Conservation (phyloP, 2,329 filamentous ascomycete species). For the Emmonsiellopsis sp. region DNA sequence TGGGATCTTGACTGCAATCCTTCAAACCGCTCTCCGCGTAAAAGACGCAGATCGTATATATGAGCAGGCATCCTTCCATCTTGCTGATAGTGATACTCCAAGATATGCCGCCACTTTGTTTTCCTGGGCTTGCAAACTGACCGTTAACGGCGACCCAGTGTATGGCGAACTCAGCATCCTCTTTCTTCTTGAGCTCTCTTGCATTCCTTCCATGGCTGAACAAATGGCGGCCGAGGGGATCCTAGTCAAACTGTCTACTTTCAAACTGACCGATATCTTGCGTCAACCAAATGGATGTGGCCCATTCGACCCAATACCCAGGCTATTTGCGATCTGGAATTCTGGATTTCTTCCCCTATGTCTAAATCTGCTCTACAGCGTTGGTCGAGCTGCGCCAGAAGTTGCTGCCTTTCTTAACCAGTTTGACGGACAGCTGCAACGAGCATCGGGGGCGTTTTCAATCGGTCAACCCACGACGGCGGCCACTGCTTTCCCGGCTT, state of each 20-base stretch:
- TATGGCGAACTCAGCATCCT: conserved; percentile 88
- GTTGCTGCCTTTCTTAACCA: conserved; percentile 80
- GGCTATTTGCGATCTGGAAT: conserved; percentile 84
- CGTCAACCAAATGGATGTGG: conserved; percentile 58
- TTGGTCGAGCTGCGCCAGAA: conserved; percentile 74
- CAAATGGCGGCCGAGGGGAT: conserved; percentile 82
- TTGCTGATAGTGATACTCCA: conserved; percentile 56
- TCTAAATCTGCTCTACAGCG: conserved; percentile 73
- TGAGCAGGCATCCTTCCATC: conserved; percentile 59
- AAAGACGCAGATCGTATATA: conserved; percentile 65
- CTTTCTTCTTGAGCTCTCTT: conserved; percentile 81
- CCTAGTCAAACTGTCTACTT: conserved; percentile 66
- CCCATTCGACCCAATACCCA: conserved; percentile 65
- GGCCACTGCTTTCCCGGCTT: conserved; percentile 14
- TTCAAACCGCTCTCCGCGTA: conserved; percentile 74
- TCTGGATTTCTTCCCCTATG: conserved; percentile 79
- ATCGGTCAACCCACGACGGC: conserved; percentile 35
- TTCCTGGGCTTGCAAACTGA: conserved; percentile 83
- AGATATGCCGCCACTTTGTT: conserved; percentile 80
- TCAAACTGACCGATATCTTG: conserved; percentile 69
- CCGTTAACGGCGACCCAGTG: conserved; percentile 69
- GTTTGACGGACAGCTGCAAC: conserved; percentile 67
- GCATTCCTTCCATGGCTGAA: conserved; percentile 71
- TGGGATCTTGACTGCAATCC: conserved; percentile 73
- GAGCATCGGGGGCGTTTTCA: conserved; percentile 64